Conservation (phyloP, 2,329 filamentous ascomycete genomes). For the Aspergillus sp. region DNA sequence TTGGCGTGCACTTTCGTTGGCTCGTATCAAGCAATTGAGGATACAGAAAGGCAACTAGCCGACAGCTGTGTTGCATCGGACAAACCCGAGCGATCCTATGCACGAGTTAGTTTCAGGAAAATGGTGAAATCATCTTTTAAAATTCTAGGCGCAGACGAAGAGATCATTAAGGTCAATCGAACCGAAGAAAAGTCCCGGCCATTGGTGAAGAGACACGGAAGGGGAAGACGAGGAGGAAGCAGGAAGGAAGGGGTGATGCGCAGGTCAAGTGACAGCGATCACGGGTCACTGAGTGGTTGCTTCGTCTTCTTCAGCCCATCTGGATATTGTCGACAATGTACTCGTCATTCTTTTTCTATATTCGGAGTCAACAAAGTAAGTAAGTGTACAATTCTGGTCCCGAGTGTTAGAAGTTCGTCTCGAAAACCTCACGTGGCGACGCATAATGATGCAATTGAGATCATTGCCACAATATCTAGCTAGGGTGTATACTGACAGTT, state of each 20-base stretch:
- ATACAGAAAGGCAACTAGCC: not conserved
- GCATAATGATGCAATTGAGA: not conserved
- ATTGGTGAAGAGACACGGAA: not conserved
- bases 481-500: not conserved
- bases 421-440: not conserved
- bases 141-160: not conserved
- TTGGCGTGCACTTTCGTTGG: not conserved
- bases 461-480: too few species aligned
- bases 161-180: not conserved
- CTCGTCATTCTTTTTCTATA: not conserved
- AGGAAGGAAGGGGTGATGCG: not conserved
- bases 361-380: too few species aligned
- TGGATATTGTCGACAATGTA: not conserved
- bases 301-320: not conserved
- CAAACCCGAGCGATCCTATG: not conserved
- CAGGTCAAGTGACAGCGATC: conserved; percentile 1
- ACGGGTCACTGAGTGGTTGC: not conserved
- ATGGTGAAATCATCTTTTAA: not conserved
- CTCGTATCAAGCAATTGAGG: not conserved
- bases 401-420: too few species aligned
- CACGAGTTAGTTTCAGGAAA: not conserved
- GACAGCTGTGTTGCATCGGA: not conserved
- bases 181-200: not conserved
- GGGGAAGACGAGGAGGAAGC: not conserved
- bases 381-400: too few species aligned